phyloP scores from a whole-genome alignment of 306 rosid species.

The Pterocarpus santalinus region DNA sequence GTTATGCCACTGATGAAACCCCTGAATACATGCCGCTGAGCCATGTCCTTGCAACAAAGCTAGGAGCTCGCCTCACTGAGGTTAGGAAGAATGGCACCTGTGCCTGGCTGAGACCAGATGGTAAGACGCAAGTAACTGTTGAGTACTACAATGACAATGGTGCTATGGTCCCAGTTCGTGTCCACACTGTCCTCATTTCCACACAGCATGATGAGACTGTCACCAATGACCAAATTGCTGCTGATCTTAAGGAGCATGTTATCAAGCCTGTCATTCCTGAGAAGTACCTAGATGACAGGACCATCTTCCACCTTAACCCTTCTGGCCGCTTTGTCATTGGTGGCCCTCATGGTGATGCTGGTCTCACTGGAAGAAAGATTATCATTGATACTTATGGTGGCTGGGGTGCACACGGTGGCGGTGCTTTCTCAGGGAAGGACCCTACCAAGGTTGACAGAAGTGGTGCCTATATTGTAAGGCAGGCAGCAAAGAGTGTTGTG shows the following conservation, averaged over 20 bases:
- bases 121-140: conserved; percentile 97
- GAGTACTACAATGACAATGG: conserved; percentile 92
- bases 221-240: conserved; percentile 91
- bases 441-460: conserved; percentile 99
- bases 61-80: conserved; percentile 94
- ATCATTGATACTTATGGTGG: conserved; percentile 98
- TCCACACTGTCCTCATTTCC: conserved; percentile 98
- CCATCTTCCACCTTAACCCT: conserved; percentile 99
- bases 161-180: conserved; percentile 96
- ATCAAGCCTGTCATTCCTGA: conserved; percentile 96
- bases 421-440: conserved; percentile 99
- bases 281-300: conserved; percentile 96
- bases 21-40: conserved; percentile 94
- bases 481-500: conserved; percentile 98
- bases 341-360: conserved; percentile 99
- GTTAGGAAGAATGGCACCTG: conserved; percentile 98
- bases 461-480: conserved; percentile 96
- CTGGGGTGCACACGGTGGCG: conserved; percentile 99
- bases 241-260: conserved; percentile 96
- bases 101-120: conserved; percentile 97
- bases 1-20: conserved; percentile 99
- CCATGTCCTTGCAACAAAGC: conserved; percentile 97
- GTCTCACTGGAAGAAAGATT: conserved; percentile 98
- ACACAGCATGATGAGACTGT: conserved; percentile 99
- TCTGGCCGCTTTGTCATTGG: conserved; percentile 99